phyloP scores from a whole-genome alignment of 2,329 filamentous ascomycete genomes.

The Microsporum canis region DNA sequence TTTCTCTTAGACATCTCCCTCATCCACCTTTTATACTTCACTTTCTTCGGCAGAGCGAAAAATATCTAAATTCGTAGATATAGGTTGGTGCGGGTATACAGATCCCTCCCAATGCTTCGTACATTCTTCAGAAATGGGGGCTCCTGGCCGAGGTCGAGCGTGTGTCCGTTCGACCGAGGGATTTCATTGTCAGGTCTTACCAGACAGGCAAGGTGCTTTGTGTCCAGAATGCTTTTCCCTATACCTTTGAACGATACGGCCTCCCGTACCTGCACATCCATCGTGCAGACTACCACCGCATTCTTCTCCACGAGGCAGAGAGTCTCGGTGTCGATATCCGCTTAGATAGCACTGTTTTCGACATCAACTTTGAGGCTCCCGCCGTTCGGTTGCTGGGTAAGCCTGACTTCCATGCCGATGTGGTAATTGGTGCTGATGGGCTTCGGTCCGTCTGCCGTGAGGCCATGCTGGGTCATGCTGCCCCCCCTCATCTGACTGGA shows the following conservation, averaged over 20 bases:
- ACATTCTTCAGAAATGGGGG: conserved; percentile 22
- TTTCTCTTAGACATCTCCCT: background rate
- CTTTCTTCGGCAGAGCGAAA: background rate
- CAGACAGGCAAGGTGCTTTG: conserved; percentile 22
- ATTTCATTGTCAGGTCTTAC: conserved; percentile 24
- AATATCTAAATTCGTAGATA: background rate
- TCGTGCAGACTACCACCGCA: conserved; percentile 39
- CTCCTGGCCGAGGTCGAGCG: conserved; percentile 19
- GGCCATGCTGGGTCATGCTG: conserved; percentile 33
- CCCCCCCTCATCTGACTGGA: conserved; percentile 42
- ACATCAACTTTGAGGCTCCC: conserved; percentile 19
- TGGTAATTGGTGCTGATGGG: conserved; percentile 42
- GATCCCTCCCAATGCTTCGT: conserved; percentile 24
- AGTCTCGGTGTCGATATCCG: conserved; percentile 30
- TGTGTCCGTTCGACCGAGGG: conserved; percentile 22
- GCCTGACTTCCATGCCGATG: conserved; percentile 30
- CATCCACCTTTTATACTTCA: background rate
- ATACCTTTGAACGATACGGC: conserved; percentile 21
- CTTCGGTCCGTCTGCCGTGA: conserved; percentile 37
- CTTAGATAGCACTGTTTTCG: conserved; percentile 19
- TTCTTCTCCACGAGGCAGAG: conserved; percentile 31
- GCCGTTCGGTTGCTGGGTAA: conserved; percentile 22
- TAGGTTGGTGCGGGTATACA: conserved; percentile 28
- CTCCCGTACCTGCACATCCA: conserved; percentile 41
- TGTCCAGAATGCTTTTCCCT: conserved; percentile 18